Percentiles rank a stretch among this genome's conserved stretches.
phyloP scores from a whole-genome alignment of 768 basidiomycete genomes.

The Mycena indigotica region DNA sequence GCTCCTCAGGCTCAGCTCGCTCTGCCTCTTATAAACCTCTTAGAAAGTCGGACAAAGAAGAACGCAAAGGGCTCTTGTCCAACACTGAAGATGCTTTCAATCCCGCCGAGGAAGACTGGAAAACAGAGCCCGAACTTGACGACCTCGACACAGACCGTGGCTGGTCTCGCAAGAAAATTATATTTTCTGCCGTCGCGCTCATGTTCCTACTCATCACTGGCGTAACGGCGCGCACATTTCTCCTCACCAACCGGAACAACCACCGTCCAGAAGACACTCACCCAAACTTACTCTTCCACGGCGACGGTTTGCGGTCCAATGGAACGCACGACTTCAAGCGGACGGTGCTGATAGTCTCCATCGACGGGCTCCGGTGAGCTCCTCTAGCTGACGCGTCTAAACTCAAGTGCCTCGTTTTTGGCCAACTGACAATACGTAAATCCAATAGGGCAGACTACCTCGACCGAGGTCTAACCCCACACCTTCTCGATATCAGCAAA shows the following conservation, averaged over 20 bases:
- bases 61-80: conserved; percentile 43
- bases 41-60: conserved; percentile 29
- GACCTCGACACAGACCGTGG: conserved; percentile 8
- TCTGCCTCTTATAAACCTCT: neutral
- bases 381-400: neutral
- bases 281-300: conserved; percentile 38
- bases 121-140: conserved; percentile 28
- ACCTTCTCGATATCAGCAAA: conserved; percentile 77
- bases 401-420: neutral
- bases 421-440: conserved; percentile 10
- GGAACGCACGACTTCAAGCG: conserved; percentile 82
- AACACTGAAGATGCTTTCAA: conserved; percentile 21
- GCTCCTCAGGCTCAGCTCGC: neutral
- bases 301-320: conserved; percentile 59
- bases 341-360: conserved; percentile 83
- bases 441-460: conserved; percentile 76
- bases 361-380: conserved; percentile 78
- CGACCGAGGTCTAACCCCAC: conserved; percentile 82
- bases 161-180: conserved; percentile 45
- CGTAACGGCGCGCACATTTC: conserved; percentile 40
- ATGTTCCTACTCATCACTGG: conserved; percentile 48
- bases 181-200: conserved; percentile 39
- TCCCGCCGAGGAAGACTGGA: conserved; percentile 26
- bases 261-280: conserved; percentile 21
- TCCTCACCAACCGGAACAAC: conserved; percentile 27